Percentiles rank a stretch among this genome's conserved stretches.
phyloP scores from a whole-genome alignment of 139 green algal genomes.

The Yamagishiella unicocca region DNA sequence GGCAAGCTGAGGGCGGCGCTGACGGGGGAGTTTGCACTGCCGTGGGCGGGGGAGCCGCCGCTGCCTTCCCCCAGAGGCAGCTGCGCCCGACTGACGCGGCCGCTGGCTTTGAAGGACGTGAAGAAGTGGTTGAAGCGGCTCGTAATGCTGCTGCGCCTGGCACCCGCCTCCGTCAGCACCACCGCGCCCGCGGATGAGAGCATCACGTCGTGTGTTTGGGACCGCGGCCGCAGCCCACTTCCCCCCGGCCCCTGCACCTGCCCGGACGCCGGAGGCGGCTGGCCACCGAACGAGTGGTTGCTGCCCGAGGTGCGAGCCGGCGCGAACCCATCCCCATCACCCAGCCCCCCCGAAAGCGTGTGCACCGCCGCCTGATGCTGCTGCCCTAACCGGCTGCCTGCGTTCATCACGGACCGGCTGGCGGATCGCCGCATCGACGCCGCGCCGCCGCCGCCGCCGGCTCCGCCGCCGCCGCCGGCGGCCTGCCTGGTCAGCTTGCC shows the following conservation, averaged over 20 bases:
- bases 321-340: too few relatives aligned
- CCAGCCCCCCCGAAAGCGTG: too few relatives aligned
- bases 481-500: too few relatives aligned
- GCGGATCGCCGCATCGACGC: background rate
- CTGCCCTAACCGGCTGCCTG: background rate
- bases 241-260: background rate
- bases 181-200: background rate
- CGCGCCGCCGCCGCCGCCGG: background rate
- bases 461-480: background rate
- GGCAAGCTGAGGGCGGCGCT: background rate
- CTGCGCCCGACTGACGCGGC: background rate
- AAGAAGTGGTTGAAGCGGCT: conserved; percentile 14
- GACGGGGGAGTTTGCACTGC: background rate
- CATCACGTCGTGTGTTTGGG: background rate
- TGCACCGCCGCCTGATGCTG: background rate
- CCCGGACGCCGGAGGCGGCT: background rate
- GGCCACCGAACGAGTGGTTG: background rate
- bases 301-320: background rate
- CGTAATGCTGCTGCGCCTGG: conserved; percentile 13
- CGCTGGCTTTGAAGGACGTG: background rate
- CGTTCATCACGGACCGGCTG: background rate
- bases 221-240: background rate
- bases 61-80: background rate
- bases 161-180: background rate
- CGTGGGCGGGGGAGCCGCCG: background rate